Conservation (phyloP, 2,329 filamentous ascomycete species). For the Sporothrix phasma region DNA sequence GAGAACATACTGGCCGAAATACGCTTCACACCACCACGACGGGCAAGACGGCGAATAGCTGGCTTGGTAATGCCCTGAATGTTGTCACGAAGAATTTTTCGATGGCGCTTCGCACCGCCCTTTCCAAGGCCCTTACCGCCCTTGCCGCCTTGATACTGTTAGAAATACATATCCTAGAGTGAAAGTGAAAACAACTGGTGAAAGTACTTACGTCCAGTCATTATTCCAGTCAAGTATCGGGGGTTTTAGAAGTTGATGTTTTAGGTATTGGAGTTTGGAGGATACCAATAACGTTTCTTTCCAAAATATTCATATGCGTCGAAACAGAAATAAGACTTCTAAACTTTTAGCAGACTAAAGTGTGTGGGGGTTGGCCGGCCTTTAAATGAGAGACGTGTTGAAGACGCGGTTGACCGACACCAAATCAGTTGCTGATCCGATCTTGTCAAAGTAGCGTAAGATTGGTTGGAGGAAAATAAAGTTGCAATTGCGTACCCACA, state of each 20-base stretch:
- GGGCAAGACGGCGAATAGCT: constrained; percentile 94
- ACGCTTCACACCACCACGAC: constrained; percentile 99
- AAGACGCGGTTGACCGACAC: constrained; percentile 14
- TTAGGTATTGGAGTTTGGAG: no score
- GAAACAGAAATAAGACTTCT: no score
- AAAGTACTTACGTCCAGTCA: constrained; percentile 23
- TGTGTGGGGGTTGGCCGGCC: no score
- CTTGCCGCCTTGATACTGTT: constrained; percentile 60
- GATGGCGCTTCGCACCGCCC: constrained; percentile 96
- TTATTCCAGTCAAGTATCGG: no score
- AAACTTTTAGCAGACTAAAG: no score
- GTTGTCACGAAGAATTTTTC: constrained; percentile 99
- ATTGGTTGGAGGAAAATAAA: no score
- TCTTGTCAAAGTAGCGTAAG: constrained; percentile 1
- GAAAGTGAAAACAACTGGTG: background rate
- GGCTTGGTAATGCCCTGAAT: constrained; percentile 99
- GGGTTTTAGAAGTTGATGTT: no score
- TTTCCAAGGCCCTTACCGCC: constrained; percentile 97
- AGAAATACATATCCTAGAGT: constrained; percentile 26
- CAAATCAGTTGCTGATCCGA: constrained; percentile 21
- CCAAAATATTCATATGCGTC: no score
- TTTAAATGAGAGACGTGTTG: constrained; percentile 20
- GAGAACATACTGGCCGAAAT: constrained; percentile 77
- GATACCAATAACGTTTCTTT: no score
- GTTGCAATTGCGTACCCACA: no score